Base-by-base conservation (phyloP, 148 eudicot species). In the Arctostaphylos glauca region DNA sequence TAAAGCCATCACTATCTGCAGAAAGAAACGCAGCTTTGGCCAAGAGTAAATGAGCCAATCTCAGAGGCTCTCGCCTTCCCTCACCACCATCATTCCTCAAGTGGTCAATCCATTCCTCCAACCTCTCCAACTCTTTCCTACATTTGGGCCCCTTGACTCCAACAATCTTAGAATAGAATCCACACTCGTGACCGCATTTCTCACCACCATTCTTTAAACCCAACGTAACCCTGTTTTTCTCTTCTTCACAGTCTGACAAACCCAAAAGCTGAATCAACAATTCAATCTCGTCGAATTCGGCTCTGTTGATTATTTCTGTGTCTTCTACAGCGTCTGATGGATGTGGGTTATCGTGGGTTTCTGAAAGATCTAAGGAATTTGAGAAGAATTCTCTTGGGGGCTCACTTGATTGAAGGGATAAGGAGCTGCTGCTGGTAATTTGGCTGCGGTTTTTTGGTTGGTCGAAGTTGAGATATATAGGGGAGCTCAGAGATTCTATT, bases 1-100 rank as follows among this genome's bases (percentile, higher is more conserved):
- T 90, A 81, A 80, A 81, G 74, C 78, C 88, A 44, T 73, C 91
- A 88, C 73, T 74, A 76, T 71, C 86, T 76, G 71, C 84, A 19
- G 86, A 79, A 77, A 88, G 31, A 89, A 86, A 86, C 49, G 93
- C 88, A 84, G 92, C 93, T 86, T 91, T 94, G 0, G 89, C 93
- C 90, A 93, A 83, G 67, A 94, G 89, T 90, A 94, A 89, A 88
- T 94, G 94, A 80, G 91, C 93, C 88, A 94, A 86, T 81, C 90
- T 88, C 47, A 93, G 80, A 56, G 95, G 95, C 87, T 93, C 98
- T 23, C 78, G 80, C 67, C 72, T 88, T 67, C 82, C 85, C 67
- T 83, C 83, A 14, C 73, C 83, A 71, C 79, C 83, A 31, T 62
- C 70, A 68, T 72, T 80, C 86, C 85, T 38, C 21, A 88, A 94